A percentile compares a stretch with the other conserved stretches of the same genome.
These are phyloP conservation scores for Eutrema japonicum DNA, from an alignment of 345 rosid genomes.

Conservation along the genomic window DNA sequence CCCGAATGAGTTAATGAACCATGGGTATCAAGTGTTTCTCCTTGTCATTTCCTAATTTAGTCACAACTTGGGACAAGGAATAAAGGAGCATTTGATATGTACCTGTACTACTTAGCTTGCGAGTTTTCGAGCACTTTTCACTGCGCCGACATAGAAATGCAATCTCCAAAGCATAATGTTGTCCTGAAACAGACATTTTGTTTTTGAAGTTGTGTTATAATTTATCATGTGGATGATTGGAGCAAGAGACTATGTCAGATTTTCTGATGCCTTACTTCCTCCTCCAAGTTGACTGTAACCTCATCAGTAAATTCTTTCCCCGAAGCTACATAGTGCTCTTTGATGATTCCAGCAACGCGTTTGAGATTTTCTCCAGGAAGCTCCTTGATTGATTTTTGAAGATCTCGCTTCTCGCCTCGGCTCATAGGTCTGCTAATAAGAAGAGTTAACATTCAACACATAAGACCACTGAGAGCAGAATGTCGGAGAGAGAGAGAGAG, in stretches of 20 bases:
- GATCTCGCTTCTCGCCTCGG: slow-evolving; percentile 33
- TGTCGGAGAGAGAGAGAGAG: background rate
- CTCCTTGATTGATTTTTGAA: slow-evolving; percentile 37
- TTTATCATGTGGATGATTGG: background rate
- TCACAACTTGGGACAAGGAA: slow-evolving; percentile 2
- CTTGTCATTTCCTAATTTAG: slow-evolving; percentile 23
- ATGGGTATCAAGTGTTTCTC: background rate
- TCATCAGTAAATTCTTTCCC: slow-evolving; percentile 34
- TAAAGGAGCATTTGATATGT: slow-evolving; percentile 4
- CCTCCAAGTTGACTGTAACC: slow-evolving; percentile 36
- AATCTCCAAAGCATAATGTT: slow-evolving; percentile 35
- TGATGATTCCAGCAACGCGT: slow-evolving; percentile 32
- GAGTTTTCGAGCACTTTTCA: slow-evolving; percentile 26
- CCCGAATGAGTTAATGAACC: background rate
- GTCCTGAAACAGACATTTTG: slow-evolving; percentile 40
- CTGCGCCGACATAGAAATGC: slow-evolving; percentile 19
- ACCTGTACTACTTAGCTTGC: slow-evolving; percentile 30
- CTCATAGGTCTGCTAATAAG: slow-evolving; percentile 39
- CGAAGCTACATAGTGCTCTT: slow-evolving; percentile 31
- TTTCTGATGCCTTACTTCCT: slow-evolving; percentile 30
- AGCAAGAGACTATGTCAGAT: slow-evolving; percentile 1
- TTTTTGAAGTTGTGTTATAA: slow-evolving; percentile 14
- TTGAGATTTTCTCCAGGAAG: slow-evolving; percentile 25
- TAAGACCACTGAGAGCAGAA: background rate
- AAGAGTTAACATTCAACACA: slow-evolving; percentile 12